Evolutionary conservation across 257 asterid species (phyloP).

Genomic region (Voacanga thouarsii): DNA sequence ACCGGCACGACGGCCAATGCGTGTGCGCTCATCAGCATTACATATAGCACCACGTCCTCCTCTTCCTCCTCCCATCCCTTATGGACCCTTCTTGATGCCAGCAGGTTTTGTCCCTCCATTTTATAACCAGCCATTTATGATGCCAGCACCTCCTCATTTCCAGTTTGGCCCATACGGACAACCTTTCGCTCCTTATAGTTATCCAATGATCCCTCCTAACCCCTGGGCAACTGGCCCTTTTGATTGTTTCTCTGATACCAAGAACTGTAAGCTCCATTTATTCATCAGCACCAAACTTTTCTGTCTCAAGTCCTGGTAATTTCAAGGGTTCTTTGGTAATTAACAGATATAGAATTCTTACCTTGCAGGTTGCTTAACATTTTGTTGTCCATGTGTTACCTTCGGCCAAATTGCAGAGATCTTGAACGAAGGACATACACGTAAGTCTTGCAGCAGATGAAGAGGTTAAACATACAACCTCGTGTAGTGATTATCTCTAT

Average conservation of each 20-base stretch:
- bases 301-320: background rate
- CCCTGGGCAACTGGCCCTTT: slow-evolving; percentile 10
- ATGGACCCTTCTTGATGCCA: background rate
- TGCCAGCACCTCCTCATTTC: background rate
- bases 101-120: background rate
- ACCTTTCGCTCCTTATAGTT: background rate
- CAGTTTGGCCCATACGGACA: slow-evolving; percentile 1
- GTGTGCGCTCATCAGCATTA: no score
- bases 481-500: no score
- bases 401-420: slow-evolving; percentile 38
- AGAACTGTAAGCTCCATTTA: background rate
- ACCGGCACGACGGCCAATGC: background rate
- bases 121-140: background rate
- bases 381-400: slow-evolving; percentile 31
- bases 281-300: background rate
- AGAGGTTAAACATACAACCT: no score
- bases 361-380: slow-evolving; percentile 31
- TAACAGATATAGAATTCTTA: background rate
- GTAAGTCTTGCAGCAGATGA: slow-evolving; percentile 12
- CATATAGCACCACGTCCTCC: background rate
- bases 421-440: slow-evolving; percentile 24
- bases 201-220: slow-evolving; percentile 1
- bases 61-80: background rate
- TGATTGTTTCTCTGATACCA: slow-evolving; percentile 10
- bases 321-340: background rate